Conservation (phyloP, 257 asterid genomes). For the Penstemon davidsonii region DNA sequence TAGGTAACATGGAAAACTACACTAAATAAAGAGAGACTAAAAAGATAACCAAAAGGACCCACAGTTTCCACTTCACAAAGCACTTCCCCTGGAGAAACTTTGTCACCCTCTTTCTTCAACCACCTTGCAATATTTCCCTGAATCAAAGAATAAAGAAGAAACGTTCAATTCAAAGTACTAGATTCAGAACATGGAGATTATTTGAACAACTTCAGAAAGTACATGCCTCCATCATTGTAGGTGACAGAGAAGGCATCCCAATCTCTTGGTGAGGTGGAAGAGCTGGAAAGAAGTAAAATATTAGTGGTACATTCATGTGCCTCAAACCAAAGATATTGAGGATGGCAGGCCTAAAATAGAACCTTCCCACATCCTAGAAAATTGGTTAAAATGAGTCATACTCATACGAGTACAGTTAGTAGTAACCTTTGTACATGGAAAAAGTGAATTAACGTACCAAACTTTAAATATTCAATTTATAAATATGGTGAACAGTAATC, state of each 20-base stretch:
- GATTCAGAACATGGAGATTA: conserved; percentile 20
- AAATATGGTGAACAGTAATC: conserved; percentile 1
- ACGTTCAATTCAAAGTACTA: conserved; percentile 19
- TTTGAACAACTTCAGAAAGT: conserved; percentile 23
- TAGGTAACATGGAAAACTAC: conserved; percentile 17
- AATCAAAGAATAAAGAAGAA: conserved; percentile 24
- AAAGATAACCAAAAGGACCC: conserved; percentile 30
- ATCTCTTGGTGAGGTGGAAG: conserved; percentile 96
- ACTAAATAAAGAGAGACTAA: conserved; percentile 19
- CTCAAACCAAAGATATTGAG: too few species aligned
- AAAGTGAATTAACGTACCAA: not conserved
- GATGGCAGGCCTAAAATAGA: not conserved
- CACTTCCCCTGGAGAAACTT: conserved; percentile 92
- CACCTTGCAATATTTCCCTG: conserved; percentile 98
- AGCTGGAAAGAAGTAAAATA: conserved; percentile 46
- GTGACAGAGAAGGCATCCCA: conserved; percentile 99
- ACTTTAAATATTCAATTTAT: conserved; percentile 9
- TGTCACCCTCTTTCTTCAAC: conserved; percentile 99
- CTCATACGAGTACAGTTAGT: too few species aligned
- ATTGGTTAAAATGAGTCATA: not conserved
- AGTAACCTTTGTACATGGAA: too few species aligned
- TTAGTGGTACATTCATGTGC: conserved; percentile 18
- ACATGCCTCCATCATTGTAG: conserved; percentile 95
- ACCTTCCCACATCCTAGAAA: conserved; percentile 17
- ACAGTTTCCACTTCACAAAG: conserved; percentile 99